These are phyloP conservation scores for Myriosclerotinia curreyana DNA, from an alignment of 2,329 filamentous ascomycete species.

Conservation along the genomic window DNA sequence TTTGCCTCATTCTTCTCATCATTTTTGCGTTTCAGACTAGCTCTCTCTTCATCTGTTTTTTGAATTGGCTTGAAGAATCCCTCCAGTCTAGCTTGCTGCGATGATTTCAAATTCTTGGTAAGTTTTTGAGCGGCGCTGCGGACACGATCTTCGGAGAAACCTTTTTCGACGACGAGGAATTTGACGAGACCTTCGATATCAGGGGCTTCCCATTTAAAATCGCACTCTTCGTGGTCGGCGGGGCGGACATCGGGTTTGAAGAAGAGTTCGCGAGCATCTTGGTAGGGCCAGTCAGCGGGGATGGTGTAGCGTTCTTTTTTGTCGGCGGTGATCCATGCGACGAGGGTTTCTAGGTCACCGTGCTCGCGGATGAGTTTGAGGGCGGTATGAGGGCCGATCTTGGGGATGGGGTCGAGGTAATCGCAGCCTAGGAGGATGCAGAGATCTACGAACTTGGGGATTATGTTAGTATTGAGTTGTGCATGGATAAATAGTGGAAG, in stretches of 20 bases:
- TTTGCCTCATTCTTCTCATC: conserved; percentile 89
- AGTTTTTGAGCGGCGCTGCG: conserved; percentile 73
- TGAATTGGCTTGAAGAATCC: conserved; percentile 95
- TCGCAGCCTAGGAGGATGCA: conserved; percentile 98
- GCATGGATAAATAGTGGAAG: background rate
- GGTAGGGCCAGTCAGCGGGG: conserved; percentile 95
- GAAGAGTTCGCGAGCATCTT: conserved; percentile 88
- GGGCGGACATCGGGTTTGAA: conserved; percentile 82
- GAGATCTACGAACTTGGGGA: conserved; percentile 81
- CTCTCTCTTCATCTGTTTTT: conserved; percentile 83
- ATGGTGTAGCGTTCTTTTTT: conserved; percentile 76
- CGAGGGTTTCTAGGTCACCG: conserved; percentile 80
- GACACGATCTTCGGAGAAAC: conserved; percentile 94
- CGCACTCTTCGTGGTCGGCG: conserved; percentile 81
- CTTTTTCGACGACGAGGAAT: conserved; percentile 90
- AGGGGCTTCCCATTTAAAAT: conserved; percentile 97
- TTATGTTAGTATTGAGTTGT: conserved; percentile 18
- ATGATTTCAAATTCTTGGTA: conserved; percentile 85
- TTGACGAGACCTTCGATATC: conserved; percentile 86
- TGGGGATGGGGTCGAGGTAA: conserved; percentile 94
- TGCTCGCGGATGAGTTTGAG: conserved; percentile 93
- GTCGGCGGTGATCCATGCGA: conserved; percentile 74
- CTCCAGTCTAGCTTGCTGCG: conserved; percentile 86
- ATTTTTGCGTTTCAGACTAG: conserved; percentile 83
- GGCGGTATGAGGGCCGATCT: conserved; percentile 87